A percentile compares a stretch with the other conserved stretches of the same genome.
These are phyloP conservation scores for Syzygium syzygioides DNA, from an alignment of 441 rosid genomes.

Conservation along the genomic window DNA sequence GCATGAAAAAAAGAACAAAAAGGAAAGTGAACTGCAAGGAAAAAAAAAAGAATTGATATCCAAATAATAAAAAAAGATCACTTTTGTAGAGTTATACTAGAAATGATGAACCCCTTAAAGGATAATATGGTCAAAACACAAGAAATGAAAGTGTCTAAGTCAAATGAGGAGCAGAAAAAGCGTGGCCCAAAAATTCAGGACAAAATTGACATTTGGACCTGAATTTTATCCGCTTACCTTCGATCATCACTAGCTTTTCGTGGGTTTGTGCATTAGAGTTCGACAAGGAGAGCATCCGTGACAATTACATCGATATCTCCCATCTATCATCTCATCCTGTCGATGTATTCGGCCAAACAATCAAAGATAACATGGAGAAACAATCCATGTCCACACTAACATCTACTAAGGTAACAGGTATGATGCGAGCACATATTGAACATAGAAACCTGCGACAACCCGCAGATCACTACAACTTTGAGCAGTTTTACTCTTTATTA, in stretches of 20 bases:
- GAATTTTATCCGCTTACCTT: neutral
- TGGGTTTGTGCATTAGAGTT: neutral
- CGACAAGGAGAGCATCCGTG: neutral
- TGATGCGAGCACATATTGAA: neutral
- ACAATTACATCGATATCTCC: neutral
- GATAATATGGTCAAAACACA: too few relatives aligned
- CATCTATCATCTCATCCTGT: neutral
- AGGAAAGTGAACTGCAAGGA: too few relatives aligned
- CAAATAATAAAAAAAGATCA: too few relatives aligned
- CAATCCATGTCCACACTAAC: neutral
- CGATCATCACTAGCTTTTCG: neutral
- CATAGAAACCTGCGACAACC: neutral
- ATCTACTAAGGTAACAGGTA: neutral
- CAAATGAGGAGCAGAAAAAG: too few relatives aligned
- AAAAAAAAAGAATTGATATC: neutral
- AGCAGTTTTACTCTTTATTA: neutral
- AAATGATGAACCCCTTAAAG: too few relatives aligned
- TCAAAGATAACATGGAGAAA: neutral
- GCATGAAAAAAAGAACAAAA: too few relatives aligned
- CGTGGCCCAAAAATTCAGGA: too few relatives aligned
- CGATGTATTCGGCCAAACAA: neutral
- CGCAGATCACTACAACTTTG: neutral
- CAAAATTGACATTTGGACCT: neutral
- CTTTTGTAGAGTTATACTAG: too few relatives aligned
- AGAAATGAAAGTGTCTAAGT: too few relatives aligned